A percentile compares a stretch with the other conserved stretches of the same genome.
Conservation (phyloP, 805 yeast genomes). For the Candida taoyuanica region DNA sequence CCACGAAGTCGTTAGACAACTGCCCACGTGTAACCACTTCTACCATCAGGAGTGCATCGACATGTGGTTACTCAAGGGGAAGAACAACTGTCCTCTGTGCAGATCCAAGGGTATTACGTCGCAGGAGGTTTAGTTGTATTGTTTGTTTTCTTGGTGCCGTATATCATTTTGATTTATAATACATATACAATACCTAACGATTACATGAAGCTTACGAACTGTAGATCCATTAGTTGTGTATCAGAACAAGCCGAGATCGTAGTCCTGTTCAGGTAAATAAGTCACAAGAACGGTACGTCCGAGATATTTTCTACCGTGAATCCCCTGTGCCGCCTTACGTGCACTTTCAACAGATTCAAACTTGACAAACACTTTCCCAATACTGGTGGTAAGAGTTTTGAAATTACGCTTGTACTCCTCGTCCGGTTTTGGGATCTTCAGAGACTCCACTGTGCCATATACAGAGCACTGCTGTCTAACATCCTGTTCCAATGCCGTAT, state of each 20-base stretch:
- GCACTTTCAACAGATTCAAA: constrained; percentile 52
- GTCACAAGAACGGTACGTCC: constrained; percentile 67
- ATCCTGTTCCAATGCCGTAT: constrained; percentile 47
- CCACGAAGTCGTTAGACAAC: constrained; percentile 43
- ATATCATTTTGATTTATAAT: too few species aligned
- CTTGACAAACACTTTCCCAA: constrained; percentile 70
- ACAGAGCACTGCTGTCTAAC: constrained; percentile 44
- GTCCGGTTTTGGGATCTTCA: constrained; percentile 58
- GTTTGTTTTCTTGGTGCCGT: too few species aligned
- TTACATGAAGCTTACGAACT: neutral
- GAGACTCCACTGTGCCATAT: constrained; percentile 46
- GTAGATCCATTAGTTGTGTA: neutral
- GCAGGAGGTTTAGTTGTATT: too few species aligned
- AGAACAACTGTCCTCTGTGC: constrained; percentile 57
- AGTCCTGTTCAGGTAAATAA: constrained; percentile 57
- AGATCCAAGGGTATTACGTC: constrained; percentile 38
- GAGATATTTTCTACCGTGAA: constrained; percentile 64
- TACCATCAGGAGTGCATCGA: constrained; percentile 57
- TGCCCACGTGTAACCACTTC: constrained; percentile 42
- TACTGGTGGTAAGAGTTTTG: constrained; percentile 45
- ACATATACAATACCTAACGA: too few species aligned
- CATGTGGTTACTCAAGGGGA: constrained; percentile 48
- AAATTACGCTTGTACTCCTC: constrained; percentile 40
- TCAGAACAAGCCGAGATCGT: constrained; percentile 31
- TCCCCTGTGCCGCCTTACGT: constrained; percentile 44